Evolutionary conservation across 169 alveolate genomes (phyloP).

Genomic region (Haemoproteus tartakovskyi): DNA sequence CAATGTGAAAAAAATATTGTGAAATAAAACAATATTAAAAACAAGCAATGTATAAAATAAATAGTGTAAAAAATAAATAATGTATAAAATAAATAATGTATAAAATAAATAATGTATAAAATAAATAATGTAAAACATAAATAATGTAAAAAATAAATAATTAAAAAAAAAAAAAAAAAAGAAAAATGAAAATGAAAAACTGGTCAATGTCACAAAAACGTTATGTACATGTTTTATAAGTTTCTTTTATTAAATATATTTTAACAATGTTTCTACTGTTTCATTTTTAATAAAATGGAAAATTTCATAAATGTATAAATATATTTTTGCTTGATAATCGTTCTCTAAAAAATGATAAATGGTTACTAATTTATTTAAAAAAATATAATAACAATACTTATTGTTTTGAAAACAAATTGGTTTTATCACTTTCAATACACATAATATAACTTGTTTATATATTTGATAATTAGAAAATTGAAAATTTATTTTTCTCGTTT

Average conservation of each 20-base stretch:
- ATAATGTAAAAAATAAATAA: no score
- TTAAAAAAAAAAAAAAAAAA: no score
- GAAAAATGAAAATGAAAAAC: no score
- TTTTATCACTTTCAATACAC: constrained; percentile 28
- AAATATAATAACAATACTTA: constrained; percentile 31
- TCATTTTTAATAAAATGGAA: constrained; percentile 14
- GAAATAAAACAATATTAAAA: no score
- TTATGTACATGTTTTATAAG: no score
- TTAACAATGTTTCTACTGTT: constrained; percentile 17
- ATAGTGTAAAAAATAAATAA: no score
- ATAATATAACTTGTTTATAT: constrained; percentile 16
- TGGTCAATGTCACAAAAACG: no score
- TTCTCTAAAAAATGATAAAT: constrained; percentile 36
- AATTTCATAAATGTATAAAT: constrained; percentile 46
- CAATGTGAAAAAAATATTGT: no score
- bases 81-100: no score
- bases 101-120: no score
- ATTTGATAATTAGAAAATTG: constrained; percentile 11
- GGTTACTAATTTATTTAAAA: constrained; percentile 50
- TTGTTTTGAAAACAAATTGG: constrained; percentile 23
- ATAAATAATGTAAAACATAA: no score
- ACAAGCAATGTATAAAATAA: no score
- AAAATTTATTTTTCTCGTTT: constrained; percentile 6
- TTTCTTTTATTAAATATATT: constrained; percentile 20
- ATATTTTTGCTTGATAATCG: constrained; percentile 5